phyloP scores from a whole-genome alignment of 2,329 filamentous ascomycete species.

The Phialemonium atrogriseum region DNA sequence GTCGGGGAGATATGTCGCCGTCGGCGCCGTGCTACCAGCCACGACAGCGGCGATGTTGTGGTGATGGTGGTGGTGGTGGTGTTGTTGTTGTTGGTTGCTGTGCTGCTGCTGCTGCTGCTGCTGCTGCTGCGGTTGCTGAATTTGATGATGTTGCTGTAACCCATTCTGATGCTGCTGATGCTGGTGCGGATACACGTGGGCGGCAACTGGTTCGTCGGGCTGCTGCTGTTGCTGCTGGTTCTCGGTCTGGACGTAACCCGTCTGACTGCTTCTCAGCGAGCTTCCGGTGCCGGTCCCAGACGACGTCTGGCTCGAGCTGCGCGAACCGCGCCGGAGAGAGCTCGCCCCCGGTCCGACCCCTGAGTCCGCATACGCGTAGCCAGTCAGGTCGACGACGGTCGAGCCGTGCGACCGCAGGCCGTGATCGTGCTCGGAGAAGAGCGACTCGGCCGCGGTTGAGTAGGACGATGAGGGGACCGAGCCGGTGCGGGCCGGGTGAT shows the following conservation, averaged over 20 bases:
- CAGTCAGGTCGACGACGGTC: conserved; percentile 15
- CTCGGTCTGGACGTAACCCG: conserved; percentile 21
- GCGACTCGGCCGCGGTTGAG: conserved; percentile 10
- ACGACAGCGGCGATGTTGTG: conserved; percentile 1
- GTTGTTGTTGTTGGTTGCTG: not conserved
- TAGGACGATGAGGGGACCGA: conserved; percentile 11
- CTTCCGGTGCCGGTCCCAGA: conserved; percentile 14
- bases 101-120: not conserved
- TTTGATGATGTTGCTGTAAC: not conserved
- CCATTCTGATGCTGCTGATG: not conserved
- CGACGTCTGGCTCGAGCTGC: conserved; percentile 13
- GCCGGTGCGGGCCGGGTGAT: conserved; percentile 8
- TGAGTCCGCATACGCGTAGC: conserved; percentile 17
- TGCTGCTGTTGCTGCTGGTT: conserved; percentile 1
- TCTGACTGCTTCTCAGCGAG: conserved; percentile 22
- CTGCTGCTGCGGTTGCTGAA: not conserved
- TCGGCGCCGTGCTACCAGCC: not conserved
- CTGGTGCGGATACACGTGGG: too few species aligned
- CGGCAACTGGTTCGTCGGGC: too few species aligned
- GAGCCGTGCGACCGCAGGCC: conserved; percentile 16
- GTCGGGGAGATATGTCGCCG: conserved; percentile 1
- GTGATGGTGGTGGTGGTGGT: not conserved
- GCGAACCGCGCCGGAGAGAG: conserved; percentile 19
- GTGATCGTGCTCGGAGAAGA: conserved; percentile 19
- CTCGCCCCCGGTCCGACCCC: conserved; percentile 14